Evolutionary conservation across 495 filamentous ascomycete genomes (phyloP).

Genomic region (Xylaria longipes): DNA sequence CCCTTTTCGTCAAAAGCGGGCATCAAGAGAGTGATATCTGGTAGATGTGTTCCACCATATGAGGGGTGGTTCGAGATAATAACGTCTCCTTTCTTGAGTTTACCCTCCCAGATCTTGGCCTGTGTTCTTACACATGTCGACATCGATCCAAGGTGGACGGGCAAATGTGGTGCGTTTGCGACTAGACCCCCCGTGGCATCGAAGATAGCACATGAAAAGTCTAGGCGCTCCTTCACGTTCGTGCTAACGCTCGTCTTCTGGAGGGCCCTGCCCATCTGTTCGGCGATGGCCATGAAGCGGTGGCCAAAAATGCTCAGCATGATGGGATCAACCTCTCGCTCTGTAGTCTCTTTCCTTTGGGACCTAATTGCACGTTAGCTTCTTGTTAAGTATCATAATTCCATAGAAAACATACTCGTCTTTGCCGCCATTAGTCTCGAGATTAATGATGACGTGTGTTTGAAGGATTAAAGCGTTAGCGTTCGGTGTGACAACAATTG

Average conservation of each 20-base stretch:
- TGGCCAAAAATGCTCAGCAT: constrained; percentile 96
- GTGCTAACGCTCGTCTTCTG: constrained; percentile 98
- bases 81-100: constrained; percentile 89
- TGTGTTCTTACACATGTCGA: constrained; percentile 93
- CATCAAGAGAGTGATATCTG: constrained; percentile 93
- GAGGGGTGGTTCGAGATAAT: constrained; percentile 96
- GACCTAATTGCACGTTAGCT: constrained; percentile 34
- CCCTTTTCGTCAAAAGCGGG: constrained; percentile 81
- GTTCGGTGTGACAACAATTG: constrained; percentile 87
- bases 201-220: constrained; percentile 96
- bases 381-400: neutral
- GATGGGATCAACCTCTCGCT: constrained; percentile 78
- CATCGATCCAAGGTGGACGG: constrained; percentile 91
- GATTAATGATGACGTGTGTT: constrained; percentile 76
- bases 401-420: constrained; percentile 46
- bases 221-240: constrained; percentile 96
- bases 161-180: constrained; percentile 93
- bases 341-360: constrained; percentile 45
- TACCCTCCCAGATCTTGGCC: constrained; percentile 90
- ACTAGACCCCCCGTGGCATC: constrained; percentile 90
- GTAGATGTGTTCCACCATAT: constrained; percentile 80
- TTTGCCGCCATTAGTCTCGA: constrained; percentile 63
- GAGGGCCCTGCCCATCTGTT: constrained; percentile 94
- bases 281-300: constrained; percentile 98
- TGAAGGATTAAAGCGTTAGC: constrained; percentile 75